These are phyloP conservation scores for Penicillium nucicola DNA, from an alignment of 495 filamentous ascomycete species.

Conservation along the genomic window DNA sequence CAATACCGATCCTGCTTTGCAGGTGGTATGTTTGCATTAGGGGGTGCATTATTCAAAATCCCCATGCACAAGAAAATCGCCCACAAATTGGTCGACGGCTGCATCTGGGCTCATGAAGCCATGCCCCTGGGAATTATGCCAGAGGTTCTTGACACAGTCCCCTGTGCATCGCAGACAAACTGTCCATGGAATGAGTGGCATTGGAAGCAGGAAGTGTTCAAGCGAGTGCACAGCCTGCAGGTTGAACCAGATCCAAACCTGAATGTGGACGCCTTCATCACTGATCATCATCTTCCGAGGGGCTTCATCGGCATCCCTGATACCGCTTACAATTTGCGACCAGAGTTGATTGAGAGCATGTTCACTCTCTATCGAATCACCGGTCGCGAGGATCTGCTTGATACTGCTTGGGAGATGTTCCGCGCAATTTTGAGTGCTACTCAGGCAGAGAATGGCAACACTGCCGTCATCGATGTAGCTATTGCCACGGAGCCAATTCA, in stretches of 20 bases:
- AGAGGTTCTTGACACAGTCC: conserved; percentile 33
- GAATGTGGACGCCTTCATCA: conserved; percentile 18
- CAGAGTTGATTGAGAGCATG: conserved; percentile 58
- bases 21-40: conserved; percentile 84
- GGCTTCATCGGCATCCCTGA: conserved; percentile 38
- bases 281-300: conserved; percentile 26
- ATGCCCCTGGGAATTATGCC: conserved; percentile 44
- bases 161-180: conserved; percentile 27
- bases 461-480: conserved; percentile 46
- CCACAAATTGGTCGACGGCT: conserved; percentile 73
- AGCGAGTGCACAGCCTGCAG: conserved; percentile 6
- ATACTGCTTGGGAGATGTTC: conserved; percentile 66
- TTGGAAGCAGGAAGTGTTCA: conserved; percentile 32
- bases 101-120: conserved; percentile 69
- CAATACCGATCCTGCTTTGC: conserved; percentile 75
- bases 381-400: conserved; percentile 51
- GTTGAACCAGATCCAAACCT: conserved; percentile 4
- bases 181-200: conserved; percentile 39
- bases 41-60: conserved; percentile 65
- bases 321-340: conserved; percentile 38
- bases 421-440: conserved; percentile 48
- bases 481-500: conserved; percentile 11
- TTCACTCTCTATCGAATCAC: conserved; percentile 65
- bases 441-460: conserved; percentile 44
- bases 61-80: conserved; percentile 67